Conservation (phyloP, 495 filamentous ascomycete species). For the Neurospora sp. region DNA sequence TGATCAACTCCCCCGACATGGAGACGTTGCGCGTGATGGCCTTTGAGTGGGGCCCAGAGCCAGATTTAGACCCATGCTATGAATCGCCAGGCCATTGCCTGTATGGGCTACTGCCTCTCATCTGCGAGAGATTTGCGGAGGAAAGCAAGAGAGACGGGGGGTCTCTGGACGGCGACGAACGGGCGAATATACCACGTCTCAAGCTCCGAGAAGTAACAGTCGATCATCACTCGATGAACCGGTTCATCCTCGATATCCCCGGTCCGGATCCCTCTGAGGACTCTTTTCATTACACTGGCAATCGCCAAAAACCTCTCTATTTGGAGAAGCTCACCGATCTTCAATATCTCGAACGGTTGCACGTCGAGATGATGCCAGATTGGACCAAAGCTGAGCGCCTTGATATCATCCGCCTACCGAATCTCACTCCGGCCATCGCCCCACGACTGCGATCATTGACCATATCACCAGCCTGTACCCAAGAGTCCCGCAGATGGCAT, state of each 20-base stretch:
- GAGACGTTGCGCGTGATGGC: background rate
- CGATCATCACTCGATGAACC: background rate
- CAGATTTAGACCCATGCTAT: too few species aligned
- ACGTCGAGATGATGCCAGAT: too few species aligned
- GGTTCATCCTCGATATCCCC: background rate
- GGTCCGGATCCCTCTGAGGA: too few species aligned
- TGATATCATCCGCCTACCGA: background rate
- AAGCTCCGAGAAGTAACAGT: background rate
- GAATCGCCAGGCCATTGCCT: background rate
- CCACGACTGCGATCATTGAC: background rate
- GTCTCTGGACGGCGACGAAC: background rate
- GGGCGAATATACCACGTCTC: background rate
- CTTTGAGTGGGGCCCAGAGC: too few species aligned
- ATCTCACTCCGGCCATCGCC: background rate
- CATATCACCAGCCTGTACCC: background rate
- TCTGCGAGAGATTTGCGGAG: background rate
- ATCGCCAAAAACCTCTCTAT: background rate
- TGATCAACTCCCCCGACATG: background rate
- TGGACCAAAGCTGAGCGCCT: too few species aligned
- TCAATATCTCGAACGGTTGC: background rate
- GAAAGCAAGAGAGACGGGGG: too few species aligned
- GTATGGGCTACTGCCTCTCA: background rate
- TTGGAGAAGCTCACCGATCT: background rate
- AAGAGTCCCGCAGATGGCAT: background rate
- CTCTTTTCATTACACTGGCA: too few species aligned